Percentiles rank a stretch among this genome's conserved stretches.
Conservation (phyloP, 1,284 basidiomycete species). For the Pseudozyma flocculosa region DNA sequence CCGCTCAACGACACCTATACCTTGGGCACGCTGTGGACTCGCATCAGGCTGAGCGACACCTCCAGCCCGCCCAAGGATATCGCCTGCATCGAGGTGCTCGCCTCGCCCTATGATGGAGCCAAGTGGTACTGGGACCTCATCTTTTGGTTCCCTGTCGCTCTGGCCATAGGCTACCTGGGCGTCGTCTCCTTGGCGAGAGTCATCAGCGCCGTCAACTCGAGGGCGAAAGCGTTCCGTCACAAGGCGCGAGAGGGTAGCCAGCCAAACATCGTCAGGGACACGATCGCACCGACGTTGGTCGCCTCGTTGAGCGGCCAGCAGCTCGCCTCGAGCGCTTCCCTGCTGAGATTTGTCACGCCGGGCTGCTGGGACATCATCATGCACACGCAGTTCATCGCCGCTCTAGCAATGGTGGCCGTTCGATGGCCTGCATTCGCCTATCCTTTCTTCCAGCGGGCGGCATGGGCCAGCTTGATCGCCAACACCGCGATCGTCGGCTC, state of each 20-base stretch:
- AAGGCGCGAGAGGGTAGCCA: slow-evolving; percentile 46
- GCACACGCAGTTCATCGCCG: slow-evolving; percentile 76
- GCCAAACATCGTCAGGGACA: slow-evolving; percentile 44
- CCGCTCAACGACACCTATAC: slow-evolving; percentile 71
- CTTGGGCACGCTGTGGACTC: slow-evolving; percentile 79
- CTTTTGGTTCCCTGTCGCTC: slow-evolving; percentile 76
- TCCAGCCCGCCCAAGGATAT: slow-evolving; percentile 68
- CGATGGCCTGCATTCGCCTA: slow-evolving; percentile 90
- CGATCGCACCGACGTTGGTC: slow-evolving; percentile 61
- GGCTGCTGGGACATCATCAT: slow-evolving; percentile 88
- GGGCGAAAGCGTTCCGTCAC: slow-evolving; percentile 37
- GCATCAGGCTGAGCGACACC: slow-evolving; percentile 83
- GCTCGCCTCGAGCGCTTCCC: slow-evolving; percentile 76
- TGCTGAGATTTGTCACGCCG: slow-evolving; percentile 89
- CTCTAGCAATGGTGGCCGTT: slow-evolving; percentile 86
- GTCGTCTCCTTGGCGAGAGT: slow-evolving; percentile 74
- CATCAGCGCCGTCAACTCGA: slow-evolving; percentile 32
- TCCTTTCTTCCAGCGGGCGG: slow-evolving; percentile 58
- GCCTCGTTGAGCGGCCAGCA: slow-evolving; percentile 89
- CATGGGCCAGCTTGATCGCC: slow-evolving; percentile 58
- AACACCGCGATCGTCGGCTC: slow-evolving; percentile 41
- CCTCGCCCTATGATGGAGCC: slow-evolving; percentile 71
- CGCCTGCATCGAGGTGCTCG: slow-evolving; percentile 75
- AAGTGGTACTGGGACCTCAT: slow-evolving; percentile 73
- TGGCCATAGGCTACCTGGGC: slow-evolving; percentile 78